A percentile compares a stretch with the other conserved stretches of the same genome.
phyloP scores from a whole-genome alignment of 495 filamentous ascomycete species.

The Letharia columbiana region DNA sequence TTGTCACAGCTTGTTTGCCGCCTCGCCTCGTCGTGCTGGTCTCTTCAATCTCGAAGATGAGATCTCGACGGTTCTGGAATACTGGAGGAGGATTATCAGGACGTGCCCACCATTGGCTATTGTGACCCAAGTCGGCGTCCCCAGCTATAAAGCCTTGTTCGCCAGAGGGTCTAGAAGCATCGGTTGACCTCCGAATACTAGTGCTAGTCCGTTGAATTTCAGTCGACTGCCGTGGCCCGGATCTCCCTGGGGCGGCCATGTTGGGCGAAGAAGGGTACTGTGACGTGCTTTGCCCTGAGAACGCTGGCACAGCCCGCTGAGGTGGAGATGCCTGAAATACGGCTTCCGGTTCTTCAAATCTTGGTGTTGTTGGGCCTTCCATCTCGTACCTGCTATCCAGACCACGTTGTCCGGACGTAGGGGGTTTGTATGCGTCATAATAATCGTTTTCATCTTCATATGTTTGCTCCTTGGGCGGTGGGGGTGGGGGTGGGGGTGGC shows the following conservation, averaged over 20 bases:
- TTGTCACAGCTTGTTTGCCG: constrained; percentile 60
- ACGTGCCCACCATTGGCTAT: constrained; percentile 76
- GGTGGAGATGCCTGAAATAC: constrained; percentile 45
- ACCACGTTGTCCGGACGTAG: constrained; percentile 35
- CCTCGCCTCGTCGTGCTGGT: constrained; percentile 57
- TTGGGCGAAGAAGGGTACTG: constrained; percentile 32
- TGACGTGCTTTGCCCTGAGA: constrained; percentile 19
- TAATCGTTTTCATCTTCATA: constrained; percentile 55
- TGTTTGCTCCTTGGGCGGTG: constrained; percentile 41
- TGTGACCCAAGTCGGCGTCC: constrained; percentile 68
- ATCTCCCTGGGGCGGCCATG: constrained; percentile 37
- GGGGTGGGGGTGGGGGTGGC: constrained; percentile 50
- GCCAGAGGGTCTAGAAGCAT: constrained; percentile 53
- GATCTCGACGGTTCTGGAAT: constrained; percentile 73
- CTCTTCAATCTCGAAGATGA: constrained; percentile 78
- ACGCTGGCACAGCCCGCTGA: constrained; percentile 27
- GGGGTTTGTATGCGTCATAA: constrained; percentile 67
- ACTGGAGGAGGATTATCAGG: constrained; percentile 65
- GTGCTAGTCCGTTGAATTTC: constrained; percentile 50
- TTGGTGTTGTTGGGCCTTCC: constrained; percentile 28
- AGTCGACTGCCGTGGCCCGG: constrained; percentile 53
- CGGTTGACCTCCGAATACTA: constrained; percentile 60
- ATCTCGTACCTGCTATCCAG: constrained; percentile 15
- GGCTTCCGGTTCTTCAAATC: constrained; percentile 36
- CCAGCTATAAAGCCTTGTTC: constrained; percentile 74